phyloP scores from a whole-genome alignment of 1,284 basidiomycete genomes.

The Ustilago loliicola region DNA sequence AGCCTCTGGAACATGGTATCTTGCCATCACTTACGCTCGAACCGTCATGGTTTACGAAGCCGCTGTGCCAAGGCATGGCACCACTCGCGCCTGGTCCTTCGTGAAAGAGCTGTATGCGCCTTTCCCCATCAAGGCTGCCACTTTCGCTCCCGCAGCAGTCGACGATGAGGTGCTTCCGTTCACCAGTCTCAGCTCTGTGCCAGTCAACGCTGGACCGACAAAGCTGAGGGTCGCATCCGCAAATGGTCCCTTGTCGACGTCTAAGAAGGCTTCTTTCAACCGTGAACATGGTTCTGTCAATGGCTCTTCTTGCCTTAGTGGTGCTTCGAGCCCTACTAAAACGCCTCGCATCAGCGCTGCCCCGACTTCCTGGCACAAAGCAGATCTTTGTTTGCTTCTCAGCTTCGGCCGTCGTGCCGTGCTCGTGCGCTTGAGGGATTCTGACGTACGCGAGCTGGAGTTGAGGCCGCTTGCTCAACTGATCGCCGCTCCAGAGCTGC shows the following conservation, averaged over 20 bases:
- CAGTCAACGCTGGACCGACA: constrained; percentile 18
- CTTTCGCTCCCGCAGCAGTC: constrained; percentile 46
- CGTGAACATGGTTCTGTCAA: constrained; percentile 17
- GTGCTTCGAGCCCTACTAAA: constrained; percentile 10
- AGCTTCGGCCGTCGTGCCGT: constrained; percentile 57
- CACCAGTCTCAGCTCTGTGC: constrained; percentile 9
- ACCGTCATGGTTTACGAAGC: constrained; percentile 60
- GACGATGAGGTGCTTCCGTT: constrained; percentile 19
- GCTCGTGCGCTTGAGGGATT: constrained; percentile 54
- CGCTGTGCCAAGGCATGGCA: constrained; percentile 26
- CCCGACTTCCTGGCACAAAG: constrained; percentile 50
- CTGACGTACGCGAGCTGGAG: constrained; percentile 58
- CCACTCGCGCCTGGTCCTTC: constrained; percentile 52
- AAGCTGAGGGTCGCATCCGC: constrained; percentile 40
- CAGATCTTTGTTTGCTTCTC: constrained; percentile 57
- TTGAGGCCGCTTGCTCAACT: constrained; percentile 47
- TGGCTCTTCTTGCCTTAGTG: background rate
- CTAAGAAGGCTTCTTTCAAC: constrained; percentile 21
- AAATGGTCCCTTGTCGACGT: constrained; percentile 37
- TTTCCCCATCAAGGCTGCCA: constrained; percentile 46
- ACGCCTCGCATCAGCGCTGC: constrained; percentile 18
- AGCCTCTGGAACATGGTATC: constrained; percentile 59
- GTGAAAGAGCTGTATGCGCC: constrained; percentile 60
- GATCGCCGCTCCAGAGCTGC: constrained; percentile 8
- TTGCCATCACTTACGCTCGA: constrained; percentile 54